phyloP scores from a whole-genome alignment of 148 eudicot species.

The Rhododendron ovatum region DNA sequence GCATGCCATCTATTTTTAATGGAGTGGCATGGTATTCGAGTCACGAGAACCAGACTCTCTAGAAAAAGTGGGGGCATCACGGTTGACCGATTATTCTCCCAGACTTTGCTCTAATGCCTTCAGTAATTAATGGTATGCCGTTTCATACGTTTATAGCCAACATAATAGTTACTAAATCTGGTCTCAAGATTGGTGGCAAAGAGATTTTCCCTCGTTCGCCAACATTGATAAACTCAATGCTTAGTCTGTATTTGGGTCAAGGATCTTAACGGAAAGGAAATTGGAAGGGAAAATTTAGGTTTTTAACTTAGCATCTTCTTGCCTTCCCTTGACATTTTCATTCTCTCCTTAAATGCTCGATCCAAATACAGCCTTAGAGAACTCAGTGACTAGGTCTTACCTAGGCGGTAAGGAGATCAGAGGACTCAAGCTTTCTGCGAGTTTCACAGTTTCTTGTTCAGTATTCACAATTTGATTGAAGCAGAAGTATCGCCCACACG shows the following conservation, averaged over 20 bases:
- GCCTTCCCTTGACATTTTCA: background rate
- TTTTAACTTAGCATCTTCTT: background rate
- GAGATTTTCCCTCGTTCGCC: background rate
- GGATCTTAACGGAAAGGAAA: background rate
- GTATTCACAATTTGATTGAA: slow-evolving; percentile 27
- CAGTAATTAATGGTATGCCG: background rate
- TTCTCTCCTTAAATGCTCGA: background rate
- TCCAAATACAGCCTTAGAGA: background rate
- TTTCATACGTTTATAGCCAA: background rate
- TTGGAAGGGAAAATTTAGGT: background rate
- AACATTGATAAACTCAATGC: background rate
- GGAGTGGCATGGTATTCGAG: background rate
- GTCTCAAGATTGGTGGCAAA: background rate
- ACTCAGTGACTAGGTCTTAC: slow-evolving; percentile 10
- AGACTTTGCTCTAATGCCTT: background rate
- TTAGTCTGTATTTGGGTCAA: background rate
- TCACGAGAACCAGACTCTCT: background rate
- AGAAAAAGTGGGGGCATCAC: background rate
- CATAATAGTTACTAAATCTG: background rate
- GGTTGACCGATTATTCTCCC: background rate
- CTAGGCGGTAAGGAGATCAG: slow-evolving; percentile 36
- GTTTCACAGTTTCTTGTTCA: slow-evolving; percentile 26
- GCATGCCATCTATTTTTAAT: background rate
- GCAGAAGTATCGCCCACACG: slow-evolving; percentile 34
- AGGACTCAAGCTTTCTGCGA: slow-evolving; percentile 29